Base-by-base conservation (phyloP, 2,329 filamentous ascomycete genomes). In the Diaporthe velutina region DNA sequence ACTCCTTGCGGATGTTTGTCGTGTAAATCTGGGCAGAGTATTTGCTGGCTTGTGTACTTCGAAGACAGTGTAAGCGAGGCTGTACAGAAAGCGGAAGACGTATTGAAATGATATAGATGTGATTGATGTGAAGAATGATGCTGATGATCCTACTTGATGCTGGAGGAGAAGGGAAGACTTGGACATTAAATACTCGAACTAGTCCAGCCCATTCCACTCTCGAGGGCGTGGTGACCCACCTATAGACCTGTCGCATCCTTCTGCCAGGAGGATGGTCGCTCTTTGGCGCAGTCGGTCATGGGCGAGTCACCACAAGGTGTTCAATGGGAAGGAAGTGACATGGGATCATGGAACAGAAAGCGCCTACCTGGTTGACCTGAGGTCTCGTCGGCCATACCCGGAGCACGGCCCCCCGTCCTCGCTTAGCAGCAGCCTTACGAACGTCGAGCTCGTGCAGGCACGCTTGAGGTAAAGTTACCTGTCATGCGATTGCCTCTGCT, bases 301-400 rank as follows among this genome's bases (percentile, higher is more conserved):
- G 38, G 8, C 58, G 38, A 61, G 38, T 61, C 38, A 61, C n/a
- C 38, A 61, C 13, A 28, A 19, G 13, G 61, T 67, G 61, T 50
- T 25, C 30, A 17, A 19, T 25, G 22, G 30, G 4, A 67, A 22
- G 45, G 28, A 54, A 35, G 12, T 35, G 38, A 73, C 30, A 57
- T 50, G 61, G 48, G 35, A 61, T 22, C 30, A 33, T 57, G 9
- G 52, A 30, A 52, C 45, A 35, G 45, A 19, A 19, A 38, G 25
- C 30, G 45, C 61, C 12, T 67, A 67, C 61, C 61, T 67, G 45
- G 45, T 67, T 48, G 45, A 52, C 45, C 12, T 38, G 45, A 67
- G 61, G 45, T 67, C 45, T 52, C n/a, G 22, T 67, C 61, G 30
- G 61, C 61, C 61, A 67, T 67, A n/a, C 61, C 61, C 61, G 61